phyloP scores from a whole-genome alignment of 768 basidiomycete species.

The Mycena vulgaris region DNA sequence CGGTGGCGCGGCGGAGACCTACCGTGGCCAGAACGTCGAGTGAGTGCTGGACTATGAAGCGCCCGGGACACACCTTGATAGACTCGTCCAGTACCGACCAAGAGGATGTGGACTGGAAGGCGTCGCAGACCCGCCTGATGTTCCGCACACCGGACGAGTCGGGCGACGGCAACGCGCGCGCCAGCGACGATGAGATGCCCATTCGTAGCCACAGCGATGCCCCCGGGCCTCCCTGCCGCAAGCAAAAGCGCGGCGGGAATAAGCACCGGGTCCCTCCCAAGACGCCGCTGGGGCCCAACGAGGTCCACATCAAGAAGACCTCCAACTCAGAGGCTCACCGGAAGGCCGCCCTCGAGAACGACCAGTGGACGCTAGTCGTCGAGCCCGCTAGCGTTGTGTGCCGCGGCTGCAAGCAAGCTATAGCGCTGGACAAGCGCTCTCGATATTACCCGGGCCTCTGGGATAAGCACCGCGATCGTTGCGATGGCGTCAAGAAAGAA shows the following conservation, averaged over 20 bases:
- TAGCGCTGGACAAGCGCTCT: conserved; percentile 11
- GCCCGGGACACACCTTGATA: no score
- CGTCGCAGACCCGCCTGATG: no score
- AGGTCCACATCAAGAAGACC: conserved; percentile 7
- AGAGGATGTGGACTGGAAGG: neutral
- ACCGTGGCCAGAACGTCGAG: no score
- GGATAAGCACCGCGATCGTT: conserved; percentile 26
- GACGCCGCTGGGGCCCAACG: no score
- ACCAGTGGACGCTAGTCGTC: neutral
- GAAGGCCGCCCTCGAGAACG: neutral
- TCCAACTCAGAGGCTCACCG: conserved; percentile 12
- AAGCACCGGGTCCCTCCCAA: no score
- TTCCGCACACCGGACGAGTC: neutral
- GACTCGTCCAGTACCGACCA: no score
- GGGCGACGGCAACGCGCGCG: neutral
- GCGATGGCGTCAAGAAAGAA: no score
- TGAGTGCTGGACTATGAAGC: neutral
- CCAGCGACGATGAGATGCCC: neutral
- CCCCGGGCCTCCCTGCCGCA: neutral
- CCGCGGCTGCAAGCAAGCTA: conserved; percentile 11
- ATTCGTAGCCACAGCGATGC: neutral
- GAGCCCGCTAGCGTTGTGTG: neutral
- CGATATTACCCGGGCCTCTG: conserved; percentile 24
- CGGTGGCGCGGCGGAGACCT: no score
- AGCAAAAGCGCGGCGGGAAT: neutral